phyloP scores from a whole-genome alignment of 352 stramenopile species.

The Globisporangium canariense region DNA sequence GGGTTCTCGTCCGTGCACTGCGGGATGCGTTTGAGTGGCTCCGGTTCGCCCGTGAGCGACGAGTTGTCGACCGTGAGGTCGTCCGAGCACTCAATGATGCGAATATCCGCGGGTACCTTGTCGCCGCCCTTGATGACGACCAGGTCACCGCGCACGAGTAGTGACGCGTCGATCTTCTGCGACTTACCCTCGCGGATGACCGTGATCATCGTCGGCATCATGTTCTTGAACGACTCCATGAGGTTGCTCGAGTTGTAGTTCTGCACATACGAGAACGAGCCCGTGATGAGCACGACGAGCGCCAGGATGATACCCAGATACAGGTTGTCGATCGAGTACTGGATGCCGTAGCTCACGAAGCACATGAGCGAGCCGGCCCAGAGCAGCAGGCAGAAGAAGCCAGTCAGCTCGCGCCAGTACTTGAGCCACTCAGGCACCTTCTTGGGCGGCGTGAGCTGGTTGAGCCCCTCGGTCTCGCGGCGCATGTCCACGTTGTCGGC shows the following conservation, averaged over 20 bases:
- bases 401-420: constrained; percentile 52
- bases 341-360: constrained; percentile 49
- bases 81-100: constrained; percentile 92
- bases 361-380: constrained; percentile 50
- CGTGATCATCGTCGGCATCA: constrained; percentile 78
- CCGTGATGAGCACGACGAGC: constrained; percentile 43
- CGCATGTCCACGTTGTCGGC: constrained; percentile 47
- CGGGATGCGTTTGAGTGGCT: constrained; percentile 82
- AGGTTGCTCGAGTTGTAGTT: constrained; percentile 76
- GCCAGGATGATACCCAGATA: constrained; percentile 51
- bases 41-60: constrained; percentile 81
- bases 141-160: constrained; percentile 87
- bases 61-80: constrained; percentile 90
- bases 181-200: constrained; percentile 78
- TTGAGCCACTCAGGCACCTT: constrained; percentile 50
- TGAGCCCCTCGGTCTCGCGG: constrained; percentile 38
- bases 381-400: constrained; percentile 55
- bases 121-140: constrained; percentile 87
- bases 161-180: constrained; percentile 67
- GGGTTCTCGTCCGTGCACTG: constrained; percentile 76
- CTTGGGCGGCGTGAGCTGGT: constrained; percentile 56
- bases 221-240: constrained; percentile 87
- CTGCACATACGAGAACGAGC: constrained; percentile 63
- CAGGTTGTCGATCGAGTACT: constrained; percentile 43
- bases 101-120: constrained; percentile 94